Base-by-base conservation (phyloP, 2,329 filamentous ascomycete genomes). In the Paraconiothyrium sp. region DNA sequence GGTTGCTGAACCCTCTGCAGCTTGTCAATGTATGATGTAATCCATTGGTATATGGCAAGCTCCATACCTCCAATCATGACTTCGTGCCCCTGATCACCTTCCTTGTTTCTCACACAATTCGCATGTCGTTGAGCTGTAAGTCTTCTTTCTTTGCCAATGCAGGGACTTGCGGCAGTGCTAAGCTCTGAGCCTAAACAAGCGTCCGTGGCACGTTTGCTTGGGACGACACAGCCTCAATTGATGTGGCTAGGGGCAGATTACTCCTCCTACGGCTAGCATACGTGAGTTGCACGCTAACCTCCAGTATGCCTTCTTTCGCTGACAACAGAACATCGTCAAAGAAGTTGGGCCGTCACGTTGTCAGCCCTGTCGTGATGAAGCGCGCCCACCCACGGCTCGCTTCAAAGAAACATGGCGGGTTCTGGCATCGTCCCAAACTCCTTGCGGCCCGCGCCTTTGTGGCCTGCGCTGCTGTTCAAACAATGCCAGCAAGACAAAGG, bases 31-130 rank as follows among this genome's bases (percentile, higher is more conserved):
- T 57, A 65, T 61, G 58, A 65, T 61, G 61, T 51, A 51, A 59
- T 65, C 51, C 60, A 61, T 67, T 62, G 62, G 65, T 63, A 72
- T 67, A 71, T 64, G 66, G 66, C 64, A 51, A 68, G 58, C 69
- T 69, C 64, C 69, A 76, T 75, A 76, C 75, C 72, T 71, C 74
- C 69, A 63, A 72, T 74, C 67, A 74, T 67, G 68, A 64, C 66
- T 68, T 63, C 68, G 64, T 72, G 69, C 66, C 65, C 60, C 50
- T 43, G 32, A 49, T 13, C 13, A 13, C 16, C 11, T 30, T 54
- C 7, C 20, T 24, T 14, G 14, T 14, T 49, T 22, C 35, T 10
- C 27, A 20, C 6, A 46, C 3, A 20, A 11, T 20, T 27, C 32
- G 39, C 44, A 27, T 35, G 8, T 24, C 35, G 16, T 50, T 50